Conservation (phyloP, 257 asterid genomes). For the Solanum ossicruentum region DNA sequence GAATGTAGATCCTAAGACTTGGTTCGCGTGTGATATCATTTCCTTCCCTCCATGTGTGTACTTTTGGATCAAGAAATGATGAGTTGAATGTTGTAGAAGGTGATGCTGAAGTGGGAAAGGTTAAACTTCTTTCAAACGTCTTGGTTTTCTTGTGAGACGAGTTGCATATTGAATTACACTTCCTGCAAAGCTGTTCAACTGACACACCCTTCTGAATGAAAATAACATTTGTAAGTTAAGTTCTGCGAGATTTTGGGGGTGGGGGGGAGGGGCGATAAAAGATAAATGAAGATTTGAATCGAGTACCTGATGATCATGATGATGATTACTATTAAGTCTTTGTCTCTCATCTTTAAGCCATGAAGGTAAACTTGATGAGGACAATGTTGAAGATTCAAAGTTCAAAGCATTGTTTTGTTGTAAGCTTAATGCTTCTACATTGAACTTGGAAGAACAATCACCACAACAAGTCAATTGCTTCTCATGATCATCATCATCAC, state of each 20-base stretch:
- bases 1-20: slow-evolving; percentile 7
- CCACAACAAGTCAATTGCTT: slow-evolving; percentile 26
- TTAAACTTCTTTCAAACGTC: slow-evolving; percentile 23
- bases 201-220: slow-evolving; percentile 24
- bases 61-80: neutral
- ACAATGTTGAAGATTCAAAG: slow-evolving; percentile 20
- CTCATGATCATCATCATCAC: slow-evolving; percentile 9
- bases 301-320: slow-evolving; percentile 27
- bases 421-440: slow-evolving; percentile 22
- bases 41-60: neutral
- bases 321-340: slow-evolving; percentile 23
- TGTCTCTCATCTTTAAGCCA: slow-evolving; percentile 63
- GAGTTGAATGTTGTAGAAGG: slow-evolving; percentile 23
- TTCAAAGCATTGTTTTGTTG: neutral
- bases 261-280: too few species aligned
- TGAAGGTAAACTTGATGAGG: slow-evolving; percentile 36
- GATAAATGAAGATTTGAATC: neutral
- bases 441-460: slow-evolving; percentile 35
- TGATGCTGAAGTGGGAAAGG: slow-evolving; percentile 32
- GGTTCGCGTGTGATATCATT: neutral
- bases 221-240: neutral
- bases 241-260: neutral
- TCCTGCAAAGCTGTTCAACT: slow-evolving; percentile 26
- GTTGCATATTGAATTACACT: slow-evolving; percentile 53
- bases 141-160: slow-evolving; percentile 25